Evolutionary conservation across 768 basidiomycete species (phyloP), one percentile per base, ranked within the genome.

Genomic region (Lentinula sp.): DNA sequence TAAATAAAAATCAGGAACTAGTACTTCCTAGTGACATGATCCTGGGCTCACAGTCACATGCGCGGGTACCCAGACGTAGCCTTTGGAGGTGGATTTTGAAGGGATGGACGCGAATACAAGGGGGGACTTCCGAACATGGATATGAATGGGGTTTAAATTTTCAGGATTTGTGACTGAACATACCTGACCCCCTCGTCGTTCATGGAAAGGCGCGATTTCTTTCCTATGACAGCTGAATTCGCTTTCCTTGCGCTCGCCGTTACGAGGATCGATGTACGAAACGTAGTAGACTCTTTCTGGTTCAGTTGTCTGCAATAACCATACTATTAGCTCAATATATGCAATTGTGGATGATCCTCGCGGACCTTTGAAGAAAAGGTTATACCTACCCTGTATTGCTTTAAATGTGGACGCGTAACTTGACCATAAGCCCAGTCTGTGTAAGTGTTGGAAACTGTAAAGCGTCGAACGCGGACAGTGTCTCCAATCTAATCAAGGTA

Each of bases 371-470:
- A 28, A 2, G 28, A 28, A 28, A 18, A 36, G 33, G 10, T 20
- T 5, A 6, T 16, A 37, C 33, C 18, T 56, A 56, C 54, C 9
- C 37, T 23, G n/a, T 39, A 43, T 39, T 37, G 54, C 12, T 18
- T 32, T 9, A 56, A 23, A 18, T 56, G 54, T 9, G 54, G 54
- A 4, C 54, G 36, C 39, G 15, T 42, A 18, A 56, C 54, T 41
- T 56, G 54, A 12, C 54, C 54, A 43, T 56, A 56, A 20, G 41
- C 54, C 54, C 54, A 56, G 12, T 56, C 54, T 32, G 54, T 56
- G 37, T 56, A 56, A n/a, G 54, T 23, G 10, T 56, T 12, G 23
- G 12, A 6, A 41, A 18, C 13, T 4, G 10, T 56, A 37, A 56
- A 28, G 23, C 41, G 36, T 56, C 54, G 28, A 15, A 56, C 37